These are phyloP conservation scores for Oryza australiensis DNA, from an alignment of 176 grass and related monocot species.

Conservation along the genomic window DNA sequence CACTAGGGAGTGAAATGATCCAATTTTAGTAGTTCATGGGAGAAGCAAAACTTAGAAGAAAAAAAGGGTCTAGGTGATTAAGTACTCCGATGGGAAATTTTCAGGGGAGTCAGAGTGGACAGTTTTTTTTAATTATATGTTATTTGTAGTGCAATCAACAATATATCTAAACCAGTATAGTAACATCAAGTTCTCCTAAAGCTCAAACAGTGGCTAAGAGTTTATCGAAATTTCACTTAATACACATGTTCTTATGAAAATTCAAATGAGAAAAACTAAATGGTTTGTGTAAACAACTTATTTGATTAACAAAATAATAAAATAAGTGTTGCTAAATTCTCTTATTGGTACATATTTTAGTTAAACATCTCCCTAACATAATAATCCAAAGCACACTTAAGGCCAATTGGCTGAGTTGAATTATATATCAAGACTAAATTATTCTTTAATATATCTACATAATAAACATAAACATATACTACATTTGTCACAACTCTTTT, in stretches of 20 bases:
- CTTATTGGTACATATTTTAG: neutral
- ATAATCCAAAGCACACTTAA: conserved; percentile 5
- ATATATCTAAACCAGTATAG: neutral
- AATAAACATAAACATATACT: neutral
- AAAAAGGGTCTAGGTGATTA: neutral
- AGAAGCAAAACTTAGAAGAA: neutral
- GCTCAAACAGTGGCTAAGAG: neutral
- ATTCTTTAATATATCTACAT: neutral
- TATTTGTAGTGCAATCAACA: neutral
- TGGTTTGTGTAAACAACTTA: neutral
- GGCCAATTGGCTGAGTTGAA: neutral
- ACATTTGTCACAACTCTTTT: neutral
- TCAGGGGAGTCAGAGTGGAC: neutral
- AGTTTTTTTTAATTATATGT: neutral
- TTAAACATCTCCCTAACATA: neutral
- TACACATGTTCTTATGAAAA: conserved; percentile 19
- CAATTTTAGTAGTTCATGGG: neutral
- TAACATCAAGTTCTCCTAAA: neutral
- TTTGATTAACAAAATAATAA: neutral
- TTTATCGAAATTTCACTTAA: conserved; percentile 16
- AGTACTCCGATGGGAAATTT: neutral
- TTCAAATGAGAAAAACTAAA: neutral
- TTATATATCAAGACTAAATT: neutral
- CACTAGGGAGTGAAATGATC: neutral
- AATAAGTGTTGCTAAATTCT: conserved; percentile 14